A percentile compares a stretch with the other conserved stretches of the same genome.
phyloP scores from a whole-genome alignment of 1,284 basidiomycete species.

The Pholiota adiposa region DNA sequence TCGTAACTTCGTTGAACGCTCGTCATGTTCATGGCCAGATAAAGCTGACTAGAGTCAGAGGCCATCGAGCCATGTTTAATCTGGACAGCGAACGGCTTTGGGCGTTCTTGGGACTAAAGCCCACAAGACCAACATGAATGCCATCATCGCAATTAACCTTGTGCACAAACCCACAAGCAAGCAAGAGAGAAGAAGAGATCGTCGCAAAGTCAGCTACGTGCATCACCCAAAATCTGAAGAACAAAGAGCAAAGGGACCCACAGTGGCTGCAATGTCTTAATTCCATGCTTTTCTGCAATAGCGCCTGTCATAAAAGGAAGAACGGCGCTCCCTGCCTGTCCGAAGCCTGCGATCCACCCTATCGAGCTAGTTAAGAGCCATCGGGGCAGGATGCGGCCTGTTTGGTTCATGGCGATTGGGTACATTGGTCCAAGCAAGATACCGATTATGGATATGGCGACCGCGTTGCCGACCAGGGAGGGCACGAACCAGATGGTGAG shows the following conservation, averaged over 20 bases:
- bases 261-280: slow-evolving; percentile 61
- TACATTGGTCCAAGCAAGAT: slow-evolving; percentile 66
- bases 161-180: not conserved
- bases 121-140: slow-evolving; percentile 33
- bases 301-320: slow-evolving; percentile 69
- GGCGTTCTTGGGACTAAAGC: slow-evolving; percentile 28
- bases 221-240: not conserved
- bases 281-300: slow-evolving; percentile 57
- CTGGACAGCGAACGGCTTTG: not conserved
- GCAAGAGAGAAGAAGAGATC: not conserved
- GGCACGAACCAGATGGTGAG: slow-evolving; percentile 68
- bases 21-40: not conserved
- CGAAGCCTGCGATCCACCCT: slow-evolving; percentile 69
- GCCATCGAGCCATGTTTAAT: slow-evolving; percentile 3
- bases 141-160: slow-evolving; percentile 37
- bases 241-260: slow-evolving; percentile 34
- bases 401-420: slow-evolving; percentile 67
- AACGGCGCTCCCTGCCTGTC: slow-evolving; percentile 68
- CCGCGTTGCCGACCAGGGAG: slow-evolving; percentile 59
- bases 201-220: not conserved
- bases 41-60: not conserved
- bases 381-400: slow-evolving; percentile 58
- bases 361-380: slow-evolving; percentile 69
- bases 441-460: slow-evolving; percentile 63
- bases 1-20: not conserved